These are phyloP conservation scores for Leishmania braziliensis DNA, from an alignment of 208 protist genomes.

Conservation along the genomic window DNA sequence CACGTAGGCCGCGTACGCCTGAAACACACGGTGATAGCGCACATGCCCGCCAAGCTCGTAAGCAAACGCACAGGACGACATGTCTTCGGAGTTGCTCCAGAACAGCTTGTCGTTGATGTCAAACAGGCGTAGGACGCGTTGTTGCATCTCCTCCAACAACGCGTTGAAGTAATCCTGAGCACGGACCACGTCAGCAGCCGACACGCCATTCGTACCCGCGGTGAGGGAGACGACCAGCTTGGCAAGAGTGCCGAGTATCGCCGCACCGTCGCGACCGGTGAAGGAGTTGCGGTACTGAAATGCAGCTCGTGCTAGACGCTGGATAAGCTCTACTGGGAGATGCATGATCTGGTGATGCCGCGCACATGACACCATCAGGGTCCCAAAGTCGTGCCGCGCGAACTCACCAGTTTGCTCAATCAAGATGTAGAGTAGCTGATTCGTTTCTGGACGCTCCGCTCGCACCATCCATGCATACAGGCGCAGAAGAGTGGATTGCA, in stretches of 20 bases:
- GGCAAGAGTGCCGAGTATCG: conserved; percentile 58
- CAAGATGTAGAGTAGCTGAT: conserved; percentile 59
- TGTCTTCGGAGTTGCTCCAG: conserved; percentile 56
- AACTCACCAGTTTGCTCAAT: conserved; percentile 63
- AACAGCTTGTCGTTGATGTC: conserved; percentile 46
- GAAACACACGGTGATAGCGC: conserved; percentile 68
- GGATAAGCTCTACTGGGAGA: conserved; percentile 57
- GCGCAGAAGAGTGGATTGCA: conserved; percentile 58
- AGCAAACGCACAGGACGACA: conserved; percentile 73
- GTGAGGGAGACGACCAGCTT: conserved; percentile 53
- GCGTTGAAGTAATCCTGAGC: conserved; percentile 61
- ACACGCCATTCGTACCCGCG: conserved; percentile 42
- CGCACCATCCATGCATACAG: conserved; percentile 85
- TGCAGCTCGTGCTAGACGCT: conserved; percentile 45
- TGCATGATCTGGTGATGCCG: conserved; percentile 65
- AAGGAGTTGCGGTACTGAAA: conserved; percentile 49
- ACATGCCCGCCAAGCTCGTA: conserved; percentile 78
- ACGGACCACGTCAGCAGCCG: conserved; percentile 37
- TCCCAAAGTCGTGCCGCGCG: conserved; percentile 46
- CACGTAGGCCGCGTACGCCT: conserved; percentile 62
- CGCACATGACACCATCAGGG: conserved; percentile 51
- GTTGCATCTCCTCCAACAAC: conserved; percentile 71
- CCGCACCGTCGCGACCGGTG: conserved; percentile 48
- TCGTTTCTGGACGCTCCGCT: conserved; percentile 53
- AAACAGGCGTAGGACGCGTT: conserved; percentile 59